A percentile compares a stretch with the other conserved stretches of the same genome.
Evolutionary conservation across 371 early-diverging fungal species (phyloP).

Genomic region (Mortierella sp.): DNA sequence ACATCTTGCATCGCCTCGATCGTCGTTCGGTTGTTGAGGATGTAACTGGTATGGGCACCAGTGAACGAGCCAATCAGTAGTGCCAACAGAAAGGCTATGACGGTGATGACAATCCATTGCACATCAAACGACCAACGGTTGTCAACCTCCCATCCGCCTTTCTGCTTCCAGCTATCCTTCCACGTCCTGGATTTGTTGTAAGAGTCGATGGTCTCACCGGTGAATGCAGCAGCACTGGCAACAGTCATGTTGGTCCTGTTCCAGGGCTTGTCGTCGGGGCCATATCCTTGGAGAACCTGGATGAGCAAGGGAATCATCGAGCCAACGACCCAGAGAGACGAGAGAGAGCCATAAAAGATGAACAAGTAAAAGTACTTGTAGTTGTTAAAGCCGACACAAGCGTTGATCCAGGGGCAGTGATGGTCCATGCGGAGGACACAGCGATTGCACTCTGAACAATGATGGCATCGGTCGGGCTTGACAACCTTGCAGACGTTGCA

Average conservation of each 20-base stretch:
- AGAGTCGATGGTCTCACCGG: neutral
- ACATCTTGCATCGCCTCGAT: constrained; percentile 51
- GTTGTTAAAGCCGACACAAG: constrained; percentile 85
- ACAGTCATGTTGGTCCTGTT: neutral
- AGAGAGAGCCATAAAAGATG: constrained; percentile 72
- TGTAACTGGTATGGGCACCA: constrained; percentile 46
- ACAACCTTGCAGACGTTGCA: constrained; percentile 67
- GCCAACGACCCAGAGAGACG: constrained; percentile 69
- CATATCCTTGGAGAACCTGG: constrained; percentile 21
- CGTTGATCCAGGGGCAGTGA: constrained; percentile 78
- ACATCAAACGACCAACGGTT: constrained; percentile 18
- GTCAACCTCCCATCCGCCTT: neutral
- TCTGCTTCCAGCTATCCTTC: neutral
- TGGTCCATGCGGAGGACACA: constrained; percentile 86
- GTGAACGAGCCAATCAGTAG: constrained; percentile 55
- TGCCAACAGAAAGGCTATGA: constrained; percentile 44
- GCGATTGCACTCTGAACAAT: constrained; percentile 89
- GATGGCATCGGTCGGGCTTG: constrained; percentile 94
- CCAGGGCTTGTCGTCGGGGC: neutral
- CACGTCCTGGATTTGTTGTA: neutral
- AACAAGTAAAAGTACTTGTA: constrained; percentile 88
- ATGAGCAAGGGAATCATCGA: constrained; percentile 51
- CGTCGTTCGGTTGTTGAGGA: constrained; percentile 56
- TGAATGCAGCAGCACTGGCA: neutral
- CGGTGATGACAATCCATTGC: constrained; percentile 44